A percentile compares a stretch with the other conserved stretches of the same genome.
Conservation (phyloP, 164 flowering plant species). For the Umbellularia californica region DNA sequence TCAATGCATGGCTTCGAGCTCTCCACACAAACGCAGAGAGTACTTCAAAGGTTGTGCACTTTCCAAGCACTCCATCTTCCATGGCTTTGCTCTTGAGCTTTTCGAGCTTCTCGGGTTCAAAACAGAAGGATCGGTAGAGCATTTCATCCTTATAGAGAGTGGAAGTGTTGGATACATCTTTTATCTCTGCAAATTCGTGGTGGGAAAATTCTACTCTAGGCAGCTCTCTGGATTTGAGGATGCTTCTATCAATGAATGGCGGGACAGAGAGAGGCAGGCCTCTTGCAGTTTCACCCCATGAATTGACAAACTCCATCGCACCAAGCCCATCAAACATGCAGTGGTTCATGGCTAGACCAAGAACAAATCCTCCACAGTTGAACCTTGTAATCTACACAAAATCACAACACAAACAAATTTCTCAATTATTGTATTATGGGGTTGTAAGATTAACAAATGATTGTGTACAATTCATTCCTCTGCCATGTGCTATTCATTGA, state of each 20-base stretch:
- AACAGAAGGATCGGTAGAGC: constrained; percentile 61
- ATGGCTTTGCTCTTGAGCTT: constrained; percentile 49
- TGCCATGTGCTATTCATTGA: too few relatives aligned
- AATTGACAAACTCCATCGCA: constrained; percentile 84
- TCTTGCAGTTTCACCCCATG: constrained; percentile 81
- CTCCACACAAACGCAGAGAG: constrained; percentile 88
- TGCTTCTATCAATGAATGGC: constrained; percentile 59
- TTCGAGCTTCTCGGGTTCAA: constrained; percentile 59
- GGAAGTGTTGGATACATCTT: constrained; percentile 53
- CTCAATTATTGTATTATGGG: too few relatives aligned
- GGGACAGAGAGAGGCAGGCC: constrained; percentile 47
- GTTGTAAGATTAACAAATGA: too few relatives aligned
- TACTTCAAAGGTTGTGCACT: constrained; percentile 84
- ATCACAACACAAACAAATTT: background rate
- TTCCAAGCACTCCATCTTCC: constrained; percentile 45
- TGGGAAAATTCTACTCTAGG: constrained; percentile 66
- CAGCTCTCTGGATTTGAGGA: constrained; percentile 53
- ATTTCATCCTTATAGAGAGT: constrained; percentile 58
- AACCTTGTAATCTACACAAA: constrained; percentile 68
- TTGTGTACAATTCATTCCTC: too few relatives aligned
- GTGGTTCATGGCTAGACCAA: constrained; percentile 80
- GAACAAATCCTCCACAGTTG: constrained; percentile 84
- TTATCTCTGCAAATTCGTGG: constrained; percentile 72
- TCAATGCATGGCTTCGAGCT: constrained; percentile 53
- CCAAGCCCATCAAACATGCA: constrained; percentile 77